Evolutionary conservation across 495 filamentous ascomycete genomes (phyloP).

Genomic region (Aspergillus sparsus): DNA sequence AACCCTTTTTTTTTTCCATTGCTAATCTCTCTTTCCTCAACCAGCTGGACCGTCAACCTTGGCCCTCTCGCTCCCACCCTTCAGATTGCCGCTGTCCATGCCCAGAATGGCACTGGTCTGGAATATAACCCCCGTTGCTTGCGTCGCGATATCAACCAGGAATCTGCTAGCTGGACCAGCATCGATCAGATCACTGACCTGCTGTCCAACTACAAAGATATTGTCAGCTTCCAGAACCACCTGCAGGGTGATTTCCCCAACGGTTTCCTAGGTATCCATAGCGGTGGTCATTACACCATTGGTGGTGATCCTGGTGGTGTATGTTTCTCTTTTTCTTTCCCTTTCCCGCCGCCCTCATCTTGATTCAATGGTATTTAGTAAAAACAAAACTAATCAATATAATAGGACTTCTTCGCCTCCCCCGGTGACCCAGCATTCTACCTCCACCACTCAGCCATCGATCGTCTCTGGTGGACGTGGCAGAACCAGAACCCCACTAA

Average conservation of each 20-base stretch:
- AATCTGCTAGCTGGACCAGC: slow-evolving; percentile 16
- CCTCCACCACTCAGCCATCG: slow-evolving; percentile 58
- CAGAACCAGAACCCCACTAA: slow-evolving; percentile 34
- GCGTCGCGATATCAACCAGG: slow-evolving; percentile 52
- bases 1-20: no score
- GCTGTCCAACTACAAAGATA: slow-evolving; percentile 18
- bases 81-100: slow-evolving; percentile 18
- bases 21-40: background rate
- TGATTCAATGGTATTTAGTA: background rate
- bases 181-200: slow-evolving; percentile 18
- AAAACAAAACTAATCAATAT: slow-evolving; percentile 32
- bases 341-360: background rate
- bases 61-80: slow-evolving; percentile 43
- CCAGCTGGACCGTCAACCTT: slow-evolving; percentile 41
- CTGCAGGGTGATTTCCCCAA: slow-evolving; percentile 24
- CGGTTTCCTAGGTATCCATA: slow-evolving; percentile 32
- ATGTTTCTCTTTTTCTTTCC: background rate
- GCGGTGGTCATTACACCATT: slow-evolving; percentile 37
- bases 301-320: slow-evolving; percentile 25
- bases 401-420: slow-evolving; percentile 36
- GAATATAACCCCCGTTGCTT: slow-evolving; percentile 61
- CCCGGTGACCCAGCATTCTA: slow-evolving; percentile 56
- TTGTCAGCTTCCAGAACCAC: slow-evolving; percentile 21
- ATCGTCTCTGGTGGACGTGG: slow-evolving; percentile 62
- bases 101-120: slow-evolving; percentile 24